Base-by-base conservation (phyloP, 1,284 basidiomycete genomes). In the Ustilago lituana region DNA sequence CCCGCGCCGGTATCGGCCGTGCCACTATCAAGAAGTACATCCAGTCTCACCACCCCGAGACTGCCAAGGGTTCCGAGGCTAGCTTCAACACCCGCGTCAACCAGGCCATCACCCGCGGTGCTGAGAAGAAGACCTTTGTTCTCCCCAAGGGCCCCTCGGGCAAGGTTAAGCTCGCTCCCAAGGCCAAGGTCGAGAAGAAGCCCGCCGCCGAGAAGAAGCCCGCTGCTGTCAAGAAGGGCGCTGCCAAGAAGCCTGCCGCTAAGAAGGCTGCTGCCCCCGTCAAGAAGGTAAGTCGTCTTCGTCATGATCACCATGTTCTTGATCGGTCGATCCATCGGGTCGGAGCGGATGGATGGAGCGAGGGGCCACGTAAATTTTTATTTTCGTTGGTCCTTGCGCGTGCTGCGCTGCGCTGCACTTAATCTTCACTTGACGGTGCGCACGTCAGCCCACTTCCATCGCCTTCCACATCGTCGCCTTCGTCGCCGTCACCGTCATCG, bases 21-120 rank as follows among this genome's bases (percentile, higher is more conserved):
- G 91, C 90, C 60, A 89, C 90, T 80, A 92, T 96, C 85, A 95
- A 95, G 88, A 94, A 93, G 93, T 89, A 76, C 77, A 86, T 84
- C 56, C 65, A 54, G 47, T 64, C 68, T 17, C 73, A 70, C 69
- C 56, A 70, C 54, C 69, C 68, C 47, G 66, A 54, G 48, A 68
- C 73, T 14, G 63, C 73, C 61, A 69, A 73, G 53, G 53, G 57
- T 57, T 65, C 73, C 48, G 70, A 71, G 31, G 86, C 88, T 60
- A 87, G 90, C 38, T 92, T 93, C 84, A 87, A 86, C 78, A 89
- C 88, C 64, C 91, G 93, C 84, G 87, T 96, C 74, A 87, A 87
- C 78, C 89, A 87, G 80, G 93, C 93, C 58, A 90, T 96, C 82
- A 85, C 87, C 62, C 85, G 87, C 33, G 93, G 93, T 68, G 88